These are phyloP conservation scores for Ophiostoma australiae DNA, from an alignment of 2,329 filamentous ascomycete species.

Conservation along the genomic window DNA sequence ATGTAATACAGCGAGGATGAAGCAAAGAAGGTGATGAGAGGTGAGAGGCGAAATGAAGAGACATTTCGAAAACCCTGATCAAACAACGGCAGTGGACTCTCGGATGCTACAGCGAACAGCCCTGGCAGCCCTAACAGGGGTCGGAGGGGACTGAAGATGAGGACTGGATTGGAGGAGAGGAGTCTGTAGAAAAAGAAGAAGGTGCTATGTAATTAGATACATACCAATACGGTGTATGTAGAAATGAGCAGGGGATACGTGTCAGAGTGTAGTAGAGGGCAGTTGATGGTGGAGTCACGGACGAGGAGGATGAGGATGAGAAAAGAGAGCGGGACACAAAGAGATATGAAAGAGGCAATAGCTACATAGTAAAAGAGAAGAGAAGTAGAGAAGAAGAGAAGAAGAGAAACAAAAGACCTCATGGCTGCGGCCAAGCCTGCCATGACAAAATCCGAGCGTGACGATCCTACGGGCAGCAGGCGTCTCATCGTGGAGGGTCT, in stretches of 20 bases:
- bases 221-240: no score
- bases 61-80: not conserved
- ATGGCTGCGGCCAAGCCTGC: not conserved
- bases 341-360: not conserved
- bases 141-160: not conserved
- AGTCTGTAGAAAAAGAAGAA: not conserved
- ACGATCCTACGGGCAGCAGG: not conserved
- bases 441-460: not conserved
- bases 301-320: not conserved
- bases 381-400: not conserved
- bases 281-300: not conserved
- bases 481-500: not conserved
- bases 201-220: no score
- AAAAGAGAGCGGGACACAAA: not conserved
- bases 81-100: slow-evolving; percentile 6
- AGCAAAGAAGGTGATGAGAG: not conserved
- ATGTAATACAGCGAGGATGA: no score
- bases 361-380: not conserved
- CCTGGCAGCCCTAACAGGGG: slow-evolving; percentile 12
- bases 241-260: not conserved
- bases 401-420: not conserved
- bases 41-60: not conserved
- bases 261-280: not conserved
- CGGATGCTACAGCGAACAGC: not conserved
- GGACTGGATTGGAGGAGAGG: not conserved